Base-by-base conservation (phyloP, 257 asterid species). In the Fraxinus cuspidata region DNA sequence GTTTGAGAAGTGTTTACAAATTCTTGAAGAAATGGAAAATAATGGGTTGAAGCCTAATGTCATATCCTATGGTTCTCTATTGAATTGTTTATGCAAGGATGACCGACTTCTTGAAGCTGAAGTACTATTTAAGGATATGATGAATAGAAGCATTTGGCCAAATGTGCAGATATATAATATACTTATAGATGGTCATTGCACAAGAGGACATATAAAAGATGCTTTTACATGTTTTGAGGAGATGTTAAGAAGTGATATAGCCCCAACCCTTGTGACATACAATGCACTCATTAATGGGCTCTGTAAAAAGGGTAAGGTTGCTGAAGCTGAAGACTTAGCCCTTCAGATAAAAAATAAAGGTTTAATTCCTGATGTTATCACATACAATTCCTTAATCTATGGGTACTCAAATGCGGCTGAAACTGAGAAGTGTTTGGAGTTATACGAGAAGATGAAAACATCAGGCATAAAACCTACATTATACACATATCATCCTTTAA, bases 1-100 rank as follows among this genome's bases (percentile, higher is more conserved):
- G 69, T 88, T 92, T 38, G 91, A 87, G 25, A 86, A 75, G 85
- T 91, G 97, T 81, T 84, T 91, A 56, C 81, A 85, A 85, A 83
- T 89, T 84, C 90, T 94, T 47, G 96, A 90, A 58, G 96, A 90
- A 74, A 94, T 94, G 93, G 93, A 91, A 60, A 78, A 32, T 63
- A 80, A 82, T 35, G 90, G 88, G 65, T 70, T 90, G 56, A 86
- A 79, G 82, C 94, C 96, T 63, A 87, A 83, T 67, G 88, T 87
- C 32, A 84, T 84, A 80, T 89, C 90, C 29, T 94, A 90, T 72
- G 90, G 97, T 49, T 86, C 97, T 73, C 78, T 94, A 76, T 86
- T 94, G 71, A 88, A 90, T 74, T 82, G 86, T 31, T 89, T 94
- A 71, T 91, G 97, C 90, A 92, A 84, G 84, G 86, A 87, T 53